Evolutionary conservation across 495 filamentous ascomycete species (phyloP).

Genomic region (Podospora anserina): DNA sequence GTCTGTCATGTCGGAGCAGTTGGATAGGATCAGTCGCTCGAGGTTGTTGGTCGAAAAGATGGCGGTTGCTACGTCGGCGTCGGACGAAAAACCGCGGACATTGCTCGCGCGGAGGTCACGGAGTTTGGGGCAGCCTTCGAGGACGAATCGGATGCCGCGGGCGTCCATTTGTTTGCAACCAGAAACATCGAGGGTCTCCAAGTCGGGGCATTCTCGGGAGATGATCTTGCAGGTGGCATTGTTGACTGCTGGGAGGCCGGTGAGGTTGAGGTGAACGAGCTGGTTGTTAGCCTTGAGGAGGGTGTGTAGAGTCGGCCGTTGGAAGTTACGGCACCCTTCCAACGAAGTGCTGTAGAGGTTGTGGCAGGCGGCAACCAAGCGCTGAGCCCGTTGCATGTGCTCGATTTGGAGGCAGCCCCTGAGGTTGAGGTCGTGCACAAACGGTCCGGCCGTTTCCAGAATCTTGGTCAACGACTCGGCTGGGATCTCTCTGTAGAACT

Average conservation of each 20-base stretch:
- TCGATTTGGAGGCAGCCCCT: conserved; percentile 62
- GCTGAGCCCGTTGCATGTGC: conserved; percentile 72
- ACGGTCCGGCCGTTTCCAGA: conserved; percentile 79
- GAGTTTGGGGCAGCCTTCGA: conserved; percentile 67
- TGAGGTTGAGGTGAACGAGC: conserved; percentile 78
- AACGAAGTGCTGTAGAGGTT: conserved; percentile 86
- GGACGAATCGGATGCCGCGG: conserved; percentile 69
- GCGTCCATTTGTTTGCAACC: conserved; percentile 88
- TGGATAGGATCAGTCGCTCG: conserved; percentile 71
- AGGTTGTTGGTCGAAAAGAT: conserved; percentile 78
- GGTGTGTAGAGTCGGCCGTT: conserved; percentile 68
- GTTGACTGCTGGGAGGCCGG: conserved; percentile 72
- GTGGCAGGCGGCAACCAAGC: conserved; percentile 72
- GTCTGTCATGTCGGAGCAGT: conserved; percentile 74
- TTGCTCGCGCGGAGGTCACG: conserved; percentile 82
- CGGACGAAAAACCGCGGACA: conserved; percentile 67
- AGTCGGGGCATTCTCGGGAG: conserved; percentile 71
- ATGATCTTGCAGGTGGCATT: conserved; percentile 88
- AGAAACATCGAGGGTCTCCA: conserved; percentile 81
- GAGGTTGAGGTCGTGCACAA: conserved; percentile 82
- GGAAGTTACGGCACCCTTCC: conserved; percentile 83
- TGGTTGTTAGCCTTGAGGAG: conserved; percentile 74
- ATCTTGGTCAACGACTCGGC: conserved; percentile 80
- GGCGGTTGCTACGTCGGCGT: conserved; percentile 62
- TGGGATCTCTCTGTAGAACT: conserved; percentile 84